Evolutionary conservation across 768 basidiomycete species (phyloP).

Genomic region (Auricularia auricula-judae): DNA sequence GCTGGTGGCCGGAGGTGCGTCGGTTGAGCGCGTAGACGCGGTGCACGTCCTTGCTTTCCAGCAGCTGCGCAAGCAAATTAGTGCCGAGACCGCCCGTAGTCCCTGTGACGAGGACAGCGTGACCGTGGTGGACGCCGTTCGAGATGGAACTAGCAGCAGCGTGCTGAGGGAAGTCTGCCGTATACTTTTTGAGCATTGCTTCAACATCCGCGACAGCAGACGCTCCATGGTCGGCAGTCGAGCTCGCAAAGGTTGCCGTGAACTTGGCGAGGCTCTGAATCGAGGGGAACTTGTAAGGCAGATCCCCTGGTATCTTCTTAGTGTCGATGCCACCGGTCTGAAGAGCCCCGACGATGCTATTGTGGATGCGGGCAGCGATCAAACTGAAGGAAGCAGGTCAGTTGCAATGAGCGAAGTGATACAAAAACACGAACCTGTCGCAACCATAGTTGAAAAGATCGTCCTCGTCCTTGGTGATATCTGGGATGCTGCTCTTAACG

Average conservation of each 20-base stretch:
- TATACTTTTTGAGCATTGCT: slow-evolving; percentile 32
- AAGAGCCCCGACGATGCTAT: slow-evolving; percentile 17
- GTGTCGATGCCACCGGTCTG: not conserved
- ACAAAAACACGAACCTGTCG: slow-evolving; percentile 11
- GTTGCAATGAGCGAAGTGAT: not conserved
- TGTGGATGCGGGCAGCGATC: slow-evolving; percentile 24
- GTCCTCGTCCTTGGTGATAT: slow-evolving; percentile 18
- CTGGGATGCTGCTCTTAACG: slow-evolving; percentile 21
- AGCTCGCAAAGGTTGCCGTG: slow-evolving; percentile 10
- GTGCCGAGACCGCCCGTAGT: slow-evolving; percentile 33
- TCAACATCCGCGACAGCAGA: slow-evolving; percentile 15
- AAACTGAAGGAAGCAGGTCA: not conserved
- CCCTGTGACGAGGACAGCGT: slow-evolving; percentile 29
- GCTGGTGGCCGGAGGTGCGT: slow-evolving; percentile 2
- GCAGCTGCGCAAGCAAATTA: slow-evolving; percentile 21
- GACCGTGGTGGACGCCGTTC: not conserved
- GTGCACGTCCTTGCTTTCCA: slow-evolving; percentile 10
- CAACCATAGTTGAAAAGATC: slow-evolving; percentile 32
- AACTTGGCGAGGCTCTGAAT: slow-evolving; percentile 18
- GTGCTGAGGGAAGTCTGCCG: slow-evolving; percentile 10
- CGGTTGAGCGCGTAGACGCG: slow-evolving; percentile 26
- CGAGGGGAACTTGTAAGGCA: slow-evolving; percentile 31
- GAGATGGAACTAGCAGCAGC: not conserved
- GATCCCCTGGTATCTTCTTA: slow-evolving; percentile 16
- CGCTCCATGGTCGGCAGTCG: slow-evolving; percentile 1